Percentiles rank a stretch among this genome's conserved stretches.
These are phyloP conservation scores for Emericellopsis atlantica DNA, from an alignment of 2,329 filamentous ascomycete species.

Conservation along the genomic window DNA sequence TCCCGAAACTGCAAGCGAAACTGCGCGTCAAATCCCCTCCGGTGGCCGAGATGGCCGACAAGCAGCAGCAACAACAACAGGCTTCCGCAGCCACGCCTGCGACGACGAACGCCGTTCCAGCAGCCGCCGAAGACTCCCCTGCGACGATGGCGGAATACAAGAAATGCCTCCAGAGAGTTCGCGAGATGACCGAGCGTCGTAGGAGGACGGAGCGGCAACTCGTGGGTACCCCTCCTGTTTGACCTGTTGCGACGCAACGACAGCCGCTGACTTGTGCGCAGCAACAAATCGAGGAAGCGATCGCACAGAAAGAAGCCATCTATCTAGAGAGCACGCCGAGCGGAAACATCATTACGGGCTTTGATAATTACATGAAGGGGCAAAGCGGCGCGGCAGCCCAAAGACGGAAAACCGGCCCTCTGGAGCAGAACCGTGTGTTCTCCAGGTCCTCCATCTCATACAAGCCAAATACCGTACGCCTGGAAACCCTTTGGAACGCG, in stretches of 20 bases:
- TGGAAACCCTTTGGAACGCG: constrained; percentile 3
- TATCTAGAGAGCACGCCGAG: constrained; percentile 84
- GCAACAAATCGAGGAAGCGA: constrained; percentile 57
- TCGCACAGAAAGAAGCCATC: constrained; percentile 68
- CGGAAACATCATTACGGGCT: constrained; percentile 95
- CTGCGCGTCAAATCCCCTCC: not conserved
- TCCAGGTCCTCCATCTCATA: constrained; percentile 52
- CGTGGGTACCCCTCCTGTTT: constrained; percentile 11
- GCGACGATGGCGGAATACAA: constrained; percentile 33
- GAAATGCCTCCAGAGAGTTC: constrained; percentile 33
- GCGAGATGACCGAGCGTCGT: constrained; percentile 32
- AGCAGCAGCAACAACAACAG: constrained; percentile 9
- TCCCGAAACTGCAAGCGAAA: not conserved
- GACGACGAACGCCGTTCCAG: constrained; percentile 4
- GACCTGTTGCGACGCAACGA: not conserved
- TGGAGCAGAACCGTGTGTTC: constrained; percentile 65
- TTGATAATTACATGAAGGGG: constrained; percentile 97
- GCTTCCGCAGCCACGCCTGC: not conserved
- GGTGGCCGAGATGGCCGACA: constrained; percentile 15
- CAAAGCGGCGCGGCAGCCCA: constrained; percentile 49
- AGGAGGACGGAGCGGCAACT: constrained; percentile 22
- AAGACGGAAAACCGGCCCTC: constrained; percentile 50
- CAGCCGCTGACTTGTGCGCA: constrained; percentile 5
- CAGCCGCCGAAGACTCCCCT: constrained; percentile 11
- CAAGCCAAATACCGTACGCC: constrained; percentile 22